Evolutionary conservation across 495 filamentous ascomycete species (phyloP), one percentile per base, ranked within the genome.

Genomic region (Podospora comata): DNA sequence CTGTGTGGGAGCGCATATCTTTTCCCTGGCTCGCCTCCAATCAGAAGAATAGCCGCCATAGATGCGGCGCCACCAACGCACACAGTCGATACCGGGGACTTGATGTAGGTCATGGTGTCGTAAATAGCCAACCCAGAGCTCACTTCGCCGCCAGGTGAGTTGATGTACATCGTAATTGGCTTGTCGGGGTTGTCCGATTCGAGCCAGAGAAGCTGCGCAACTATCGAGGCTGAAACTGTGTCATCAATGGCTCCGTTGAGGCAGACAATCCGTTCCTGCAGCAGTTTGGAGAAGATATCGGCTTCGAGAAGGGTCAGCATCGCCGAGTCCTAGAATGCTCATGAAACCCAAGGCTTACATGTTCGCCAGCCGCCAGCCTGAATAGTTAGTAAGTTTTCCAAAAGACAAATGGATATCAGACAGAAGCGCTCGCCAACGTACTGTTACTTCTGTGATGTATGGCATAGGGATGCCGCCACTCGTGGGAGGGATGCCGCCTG

Each of bases 21-120:
- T 77, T 93, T 91, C 53, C 92, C 92, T n/a, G 90, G 82, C 59
- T 91, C 84, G 15, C 95, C 95, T 55, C 95, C 95, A 66, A 90
- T 89, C 4, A 99, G 87, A 0, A 99, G 85, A 23, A 97, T 84
- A 2, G 90, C 92, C 62, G 94, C 95, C 95, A 99, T 99, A 20
- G 89, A 92, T 4, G 95, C 94, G 0, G 95, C 95, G 77, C 96
- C 93, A 5, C 95, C 95, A 26, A 98, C 85, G 77, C 96, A 98
- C 70, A 98, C 96, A 3, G 95, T 99, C 56, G 89, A 90, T 4
- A 98, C 92, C 11, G 95, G 92, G 4, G 91, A 91, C 68, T 88
- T 87, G 79, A 99, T 98, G 81, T 98, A 99, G 68, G 89, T 89
- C 94, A 99, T 99, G 62, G 96, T 98, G 78, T 99, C 95, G 83